These are phyloP conservation scores for Suillus sp. DNA, from an alignment of 768 basidiomycete genomes.

Conservation along the genomic window DNA sequence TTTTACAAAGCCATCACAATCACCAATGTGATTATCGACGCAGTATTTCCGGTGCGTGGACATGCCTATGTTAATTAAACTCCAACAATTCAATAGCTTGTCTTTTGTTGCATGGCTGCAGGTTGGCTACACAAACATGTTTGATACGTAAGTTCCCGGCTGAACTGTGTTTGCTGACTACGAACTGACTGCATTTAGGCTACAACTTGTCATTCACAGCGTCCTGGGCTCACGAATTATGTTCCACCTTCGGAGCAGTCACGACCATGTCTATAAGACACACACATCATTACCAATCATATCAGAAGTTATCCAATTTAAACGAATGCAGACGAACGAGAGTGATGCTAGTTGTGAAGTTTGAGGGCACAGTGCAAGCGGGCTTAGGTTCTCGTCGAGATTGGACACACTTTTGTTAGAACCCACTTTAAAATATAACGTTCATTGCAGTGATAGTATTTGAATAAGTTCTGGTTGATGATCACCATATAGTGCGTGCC, in stretches of 20 bases:
- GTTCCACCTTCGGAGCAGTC: slow-evolving; percentile 29
- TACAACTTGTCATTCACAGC: slow-evolving; percentile 30
- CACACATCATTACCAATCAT: too few species aligned
- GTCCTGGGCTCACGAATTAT: slow-evolving; percentile 31
- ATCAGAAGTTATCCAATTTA: background rate
- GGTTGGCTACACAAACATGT: background rate
- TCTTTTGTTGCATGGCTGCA: background rate
- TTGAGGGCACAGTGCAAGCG: background rate
- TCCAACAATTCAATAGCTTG: background rate
- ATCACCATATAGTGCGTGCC: too few species aligned
- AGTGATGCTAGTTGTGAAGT: background rate
- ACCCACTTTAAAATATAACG: background rate
- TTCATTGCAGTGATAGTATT: background rate
- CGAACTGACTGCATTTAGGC: background rate
- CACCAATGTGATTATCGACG: slow-evolving; percentile 15
- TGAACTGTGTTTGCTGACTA: background rate
- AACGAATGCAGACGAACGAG: background rate
- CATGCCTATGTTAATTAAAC: background rate
- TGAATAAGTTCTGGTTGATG: background rate
- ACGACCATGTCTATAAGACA: background rate
- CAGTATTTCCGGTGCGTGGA: slow-evolving; percentile 16
- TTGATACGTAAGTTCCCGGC: background rate
- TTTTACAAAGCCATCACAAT: slow-evolving; percentile 18
- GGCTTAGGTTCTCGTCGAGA: background rate
- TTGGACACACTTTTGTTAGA: background rate